Base-by-base conservation (phyloP, 352 stramenopile species). In the Globisporangium radiosum region DNA sequence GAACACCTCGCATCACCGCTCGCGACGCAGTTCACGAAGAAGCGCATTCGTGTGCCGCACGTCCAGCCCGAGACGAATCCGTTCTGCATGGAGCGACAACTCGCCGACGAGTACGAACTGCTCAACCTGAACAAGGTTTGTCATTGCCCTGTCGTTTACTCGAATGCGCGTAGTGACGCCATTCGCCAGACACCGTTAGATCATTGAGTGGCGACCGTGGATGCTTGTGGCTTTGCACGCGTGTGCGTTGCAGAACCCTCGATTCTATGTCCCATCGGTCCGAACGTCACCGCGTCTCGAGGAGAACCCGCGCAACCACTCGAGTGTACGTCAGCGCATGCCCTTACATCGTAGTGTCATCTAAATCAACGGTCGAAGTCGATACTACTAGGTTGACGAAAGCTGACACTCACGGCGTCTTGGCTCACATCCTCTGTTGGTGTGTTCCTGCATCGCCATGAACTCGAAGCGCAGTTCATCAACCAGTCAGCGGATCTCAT, bases 61-160 rank as follows among this genome's bases (percentile, higher is more conserved):
- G 65, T 86, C 25, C 77, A 90, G 50, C 36, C 68, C 56, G 76
- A 92, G 33, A 65, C 62, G 48, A 90, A 94, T 54, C 81, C 81
- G 43, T 92, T 92, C 60, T 91, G 80, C 56, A 59, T 70, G 52
- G 78, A 92, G 33, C 73, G 80, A 14, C 85, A 90, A 58, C 59
- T 92, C 55, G 78, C 81, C n/a, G 85, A 92, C 58, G 81, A 73
- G 56, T 88, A 86, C 55, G 67, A 79, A 59, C 81, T 80, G 54
- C 60, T 78, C 58, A 87, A 91, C 59, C 74, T 90, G 63, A 94
- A 94, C 70, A 92, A 90, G 73, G 83, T 90, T 65, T n/a, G 51
- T 14, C 10, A 9, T 17, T 49, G 14, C 10, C 25, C 25, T 33
- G 25, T 33, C 25, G 25, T 33, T 33, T 33, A 33, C 25, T 33